phyloP scores from a whole-genome alignment of 2,329 filamentous ascomycete genomes.

The Ophiostoma pallidulum region DNA sequence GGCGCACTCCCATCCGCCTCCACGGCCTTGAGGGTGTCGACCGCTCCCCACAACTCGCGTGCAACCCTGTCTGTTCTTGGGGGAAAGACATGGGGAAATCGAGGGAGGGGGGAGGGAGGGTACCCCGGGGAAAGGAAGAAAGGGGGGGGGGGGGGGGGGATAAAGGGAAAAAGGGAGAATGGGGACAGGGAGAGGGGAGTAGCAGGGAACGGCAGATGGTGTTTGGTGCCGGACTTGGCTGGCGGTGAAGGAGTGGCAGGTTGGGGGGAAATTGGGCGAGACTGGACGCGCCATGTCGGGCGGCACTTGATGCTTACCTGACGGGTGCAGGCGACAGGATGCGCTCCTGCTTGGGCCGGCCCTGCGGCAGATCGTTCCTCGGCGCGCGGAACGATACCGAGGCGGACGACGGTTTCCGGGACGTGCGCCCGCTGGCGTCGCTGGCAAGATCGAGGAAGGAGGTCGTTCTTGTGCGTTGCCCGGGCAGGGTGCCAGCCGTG shows the following conservation, averaged over 20 bases:
- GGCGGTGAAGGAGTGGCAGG: too few species aligned
- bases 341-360: constrained; percentile 35
- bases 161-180: neutral
- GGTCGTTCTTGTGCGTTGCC: neutral
- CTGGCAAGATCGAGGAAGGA: constrained; percentile 25
- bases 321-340: constrained; percentile 38
- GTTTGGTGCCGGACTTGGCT: too few species aligned
- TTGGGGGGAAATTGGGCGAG: neutral
- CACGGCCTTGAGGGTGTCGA: neutral
- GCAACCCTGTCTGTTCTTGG: constrained; percentile 6
- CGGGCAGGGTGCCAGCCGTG: neutral
- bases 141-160: neutral
- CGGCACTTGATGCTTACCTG: constrained; percentile 40
- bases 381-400: constrained; percentile 39
- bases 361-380: constrained; percentile 37
- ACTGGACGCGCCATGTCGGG: too few species aligned
- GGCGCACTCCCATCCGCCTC: neutral
- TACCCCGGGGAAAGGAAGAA: neutral
- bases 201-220: neutral
- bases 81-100: neutral
- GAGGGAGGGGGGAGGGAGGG: neutral
- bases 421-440: constrained; percentile 27
- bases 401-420: constrained; percentile 37
- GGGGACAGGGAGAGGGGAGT: neutral
- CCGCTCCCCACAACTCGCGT: constrained; percentile 8